A percentile compares a stretch with the other conserved stretches of the same genome.
phyloP scores from a whole-genome alignment of 768 basidiomycete species.

The Kondoa malvinella region DNA sequence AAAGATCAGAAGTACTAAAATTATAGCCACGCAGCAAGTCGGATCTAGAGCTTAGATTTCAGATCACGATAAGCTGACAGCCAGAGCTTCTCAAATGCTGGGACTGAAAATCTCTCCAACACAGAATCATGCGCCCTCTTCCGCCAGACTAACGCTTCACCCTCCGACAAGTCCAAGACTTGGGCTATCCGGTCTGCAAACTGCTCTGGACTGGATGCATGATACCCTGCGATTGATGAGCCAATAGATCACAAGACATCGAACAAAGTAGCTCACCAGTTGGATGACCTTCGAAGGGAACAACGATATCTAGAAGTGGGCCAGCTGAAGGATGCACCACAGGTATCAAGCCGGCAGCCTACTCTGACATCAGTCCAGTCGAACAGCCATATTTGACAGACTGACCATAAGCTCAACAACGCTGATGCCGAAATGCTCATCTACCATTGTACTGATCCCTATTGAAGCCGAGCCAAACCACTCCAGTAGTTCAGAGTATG shows the following conservation, averaged over 20 bases:
- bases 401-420: conserved; percentile 91
- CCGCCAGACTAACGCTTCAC: conserved; percentile 1
- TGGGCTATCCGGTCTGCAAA: conserved; percentile 7
- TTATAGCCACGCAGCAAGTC: background rate
- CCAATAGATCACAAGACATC: background rate
- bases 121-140: background rate
- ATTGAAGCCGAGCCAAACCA: conserved; percentile 62
- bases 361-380: conserved; percentile 1
- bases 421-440: conserved; percentile 97
- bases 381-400: conserved; percentile 18
- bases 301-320: conserved; percentile 75
- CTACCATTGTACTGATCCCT: conserved; percentile 88
- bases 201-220: conserved; percentile 6
- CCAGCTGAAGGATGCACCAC: conserved; percentile 86
- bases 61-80: conserved; percentile 3
- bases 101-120: conserved; percentile 9
- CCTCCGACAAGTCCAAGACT: conserved; percentile 5
- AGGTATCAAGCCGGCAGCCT: conserved; percentile 89
- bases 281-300: conserved; percentile 49
- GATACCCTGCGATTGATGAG: conserved; percentile 6
- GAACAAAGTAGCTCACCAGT: conserved; percentile 36
- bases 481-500: conserved; percentile 50
- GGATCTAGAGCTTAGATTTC: background rate
- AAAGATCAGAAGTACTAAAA: background rate
- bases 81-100: conserved; percentile 11